Evolutionary conservation across 768 basidiomycete genomes (phyloP), one percentile per base, ranked within the genome.

Genomic region (Hemileccinum impolitum): DNA sequence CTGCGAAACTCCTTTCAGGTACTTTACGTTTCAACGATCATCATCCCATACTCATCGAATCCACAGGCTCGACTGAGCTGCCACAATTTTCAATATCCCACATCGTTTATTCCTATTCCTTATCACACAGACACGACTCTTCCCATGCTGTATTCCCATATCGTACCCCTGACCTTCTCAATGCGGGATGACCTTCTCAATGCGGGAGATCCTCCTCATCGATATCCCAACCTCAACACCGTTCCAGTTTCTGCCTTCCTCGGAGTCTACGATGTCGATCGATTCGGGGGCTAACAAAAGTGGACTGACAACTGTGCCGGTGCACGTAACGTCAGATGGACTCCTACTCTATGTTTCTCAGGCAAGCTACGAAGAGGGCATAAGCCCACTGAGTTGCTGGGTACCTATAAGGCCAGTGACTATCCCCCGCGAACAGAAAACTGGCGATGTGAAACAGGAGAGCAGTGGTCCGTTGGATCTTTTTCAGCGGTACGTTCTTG

Each of bases 1-100:
- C 53, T 91, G 90, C 57, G 90, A 92, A 68, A 80, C 90, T 1
- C 75, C 84, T 8, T 90, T 92, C 65, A 77, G 90, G 90, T 85
- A 57, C 21, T 44, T 43, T 43, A 9, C 40, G n/a, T 61, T 62
- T 23, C 34, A 5, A 45, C 31, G 35, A 21, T 21, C 7, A 28
- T 42, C 26, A 19, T 45, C 28, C 34, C 34, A 17, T 39, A 21
- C 48, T 50, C 19, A 53, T 36, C 30, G 2, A 28, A 28, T 21
- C 14, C 10, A 48, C 14, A 89, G 89, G 48, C 86, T 92, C n/a
- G n/a, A n/a, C n/a, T n/a, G n/a, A n/a, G 52, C 56, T 14, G 64
- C 55, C 80, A 85, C 54, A 73, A 70, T 18, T 92, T 90, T 57
- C 76, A 84, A 3, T 87, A 90, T 58, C 90, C 90, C 6, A 83